Percentiles rank a stretch among this genome's conserved stretches.
These are phyloP conservation scores for Anthracocystis walkeri DNA, from an alignment of 1,284 basidiomycete genomes.

Conservation along the genomic window DNA sequence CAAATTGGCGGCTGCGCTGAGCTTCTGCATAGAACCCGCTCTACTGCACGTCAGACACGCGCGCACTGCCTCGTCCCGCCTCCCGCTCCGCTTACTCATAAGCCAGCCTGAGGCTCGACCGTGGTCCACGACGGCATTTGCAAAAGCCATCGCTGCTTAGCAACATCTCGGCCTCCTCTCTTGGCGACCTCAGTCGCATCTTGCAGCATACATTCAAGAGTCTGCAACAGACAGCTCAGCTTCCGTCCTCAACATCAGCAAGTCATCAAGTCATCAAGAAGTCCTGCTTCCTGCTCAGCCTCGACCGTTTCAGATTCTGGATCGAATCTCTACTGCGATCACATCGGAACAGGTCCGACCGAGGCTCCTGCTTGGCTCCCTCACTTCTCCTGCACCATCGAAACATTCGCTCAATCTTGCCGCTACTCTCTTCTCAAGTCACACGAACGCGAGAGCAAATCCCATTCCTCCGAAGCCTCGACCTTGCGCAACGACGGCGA, in stretches of 20 bases:
- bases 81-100: slow-evolving; percentile 3
- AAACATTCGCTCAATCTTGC: not conserved
- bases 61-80: not conserved
- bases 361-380: not conserved
- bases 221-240: not conserved
- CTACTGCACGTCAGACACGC: not conserved
- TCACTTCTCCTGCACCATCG: not conserved
- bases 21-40: too few species aligned
- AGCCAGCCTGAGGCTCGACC: not conserved
- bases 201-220: not conserved
- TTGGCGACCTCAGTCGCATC: not conserved
- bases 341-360: slow-evolving; percentile 4
- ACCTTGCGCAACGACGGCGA: not conserved
- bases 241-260: not conserved
- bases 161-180: not conserved
- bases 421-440: not conserved
- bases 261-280: not conserved
- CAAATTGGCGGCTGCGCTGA: too few species aligned
- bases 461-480: too few species aligned
- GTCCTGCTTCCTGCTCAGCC: not conserved
- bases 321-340: not conserved
- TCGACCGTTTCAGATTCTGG: not conserved
- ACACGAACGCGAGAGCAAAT: not conserved
- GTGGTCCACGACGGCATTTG: not conserved
- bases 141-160: not conserved